These are phyloP conservation scores for Sutorius australiensis DNA, from an alignment of 768 basidiomycete genomes.

Conservation along the genomic window DNA sequence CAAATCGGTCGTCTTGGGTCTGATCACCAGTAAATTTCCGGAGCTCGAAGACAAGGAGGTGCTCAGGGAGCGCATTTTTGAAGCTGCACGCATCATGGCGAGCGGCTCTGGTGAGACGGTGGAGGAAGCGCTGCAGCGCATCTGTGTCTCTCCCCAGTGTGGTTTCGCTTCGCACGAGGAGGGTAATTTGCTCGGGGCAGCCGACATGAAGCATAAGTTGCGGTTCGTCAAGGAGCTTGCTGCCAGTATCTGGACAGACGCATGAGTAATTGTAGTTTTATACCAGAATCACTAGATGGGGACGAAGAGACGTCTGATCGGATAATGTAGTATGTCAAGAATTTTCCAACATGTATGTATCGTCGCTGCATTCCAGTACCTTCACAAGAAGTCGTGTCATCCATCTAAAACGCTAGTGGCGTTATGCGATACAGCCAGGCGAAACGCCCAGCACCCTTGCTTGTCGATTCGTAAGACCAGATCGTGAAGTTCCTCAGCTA, in stretches of 20 bases:
- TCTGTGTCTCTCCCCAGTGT: conserved; percentile 49
- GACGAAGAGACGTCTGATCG: not conserved
- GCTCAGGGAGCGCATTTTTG: conserved; percentile 38
- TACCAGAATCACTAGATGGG: not conserved
- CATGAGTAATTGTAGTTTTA: not conserved
- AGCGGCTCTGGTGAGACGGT: conserved; percentile 34
- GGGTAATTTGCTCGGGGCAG: conserved; percentile 37
- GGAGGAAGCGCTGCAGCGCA: conserved; percentile 37
- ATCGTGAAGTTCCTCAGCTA: not conserved
- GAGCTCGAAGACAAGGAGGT: conserved; percentile 40
- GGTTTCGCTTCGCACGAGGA: conserved; percentile 48
- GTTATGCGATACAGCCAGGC: conserved; percentile 1
- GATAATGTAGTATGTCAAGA: too few species aligned
- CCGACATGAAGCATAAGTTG: conserved; percentile 33
- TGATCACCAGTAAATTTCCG: conserved; percentile 43
- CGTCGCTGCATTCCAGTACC: not conserved
- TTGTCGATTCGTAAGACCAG: not conserved
- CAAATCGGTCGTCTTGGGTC: conserved; percentile 41
- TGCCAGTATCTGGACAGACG: conserved; percentile 34
- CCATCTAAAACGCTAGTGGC: not conserved
- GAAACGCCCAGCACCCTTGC: not conserved
- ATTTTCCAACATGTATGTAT: not conserved
- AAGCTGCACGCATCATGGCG: conserved; percentile 43
- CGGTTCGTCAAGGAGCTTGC: conserved; percentile 35
- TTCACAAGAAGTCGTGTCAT: not conserved